phyloP scores from a whole-genome alignment of 306 rosid genomes.

The Corylus heterophylla region DNA sequence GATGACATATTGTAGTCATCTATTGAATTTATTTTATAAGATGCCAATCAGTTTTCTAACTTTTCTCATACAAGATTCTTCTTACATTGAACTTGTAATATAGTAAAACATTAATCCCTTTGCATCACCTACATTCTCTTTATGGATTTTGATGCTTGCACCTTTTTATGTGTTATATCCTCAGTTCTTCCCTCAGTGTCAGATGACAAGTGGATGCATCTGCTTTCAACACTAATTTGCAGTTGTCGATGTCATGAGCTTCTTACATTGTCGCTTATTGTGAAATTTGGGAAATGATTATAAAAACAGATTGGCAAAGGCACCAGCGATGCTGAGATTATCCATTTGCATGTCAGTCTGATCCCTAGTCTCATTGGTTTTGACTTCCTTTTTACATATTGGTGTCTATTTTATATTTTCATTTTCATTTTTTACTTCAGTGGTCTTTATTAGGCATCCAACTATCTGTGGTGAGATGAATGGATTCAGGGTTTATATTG shows the following conservation, averaged over 20 bases:
- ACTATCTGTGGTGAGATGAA: background rate
- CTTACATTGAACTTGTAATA: background rate
- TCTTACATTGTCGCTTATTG: background rate
- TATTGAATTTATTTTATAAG: background rate
- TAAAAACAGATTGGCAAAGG: background rate
- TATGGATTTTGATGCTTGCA: background rate
- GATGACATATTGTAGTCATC: background rate
- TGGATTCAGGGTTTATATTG: background rate
- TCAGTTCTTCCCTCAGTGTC: background rate
- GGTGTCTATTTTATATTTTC: background rate
- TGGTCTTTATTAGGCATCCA: background rate
- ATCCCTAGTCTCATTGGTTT: constrained; percentile 6
- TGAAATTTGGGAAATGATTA: constrained; percentile 14
- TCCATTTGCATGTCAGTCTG: constrained; percentile 33
- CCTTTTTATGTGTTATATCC: background rate
- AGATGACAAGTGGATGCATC: background rate
- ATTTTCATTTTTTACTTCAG: background rate
- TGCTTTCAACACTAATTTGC: background rate
- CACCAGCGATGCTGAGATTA: constrained; percentile 19
- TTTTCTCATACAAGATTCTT: background rate
- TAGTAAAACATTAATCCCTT: background rate
- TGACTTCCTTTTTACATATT: background rate
- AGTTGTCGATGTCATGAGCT: background rate
- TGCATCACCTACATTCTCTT: background rate
- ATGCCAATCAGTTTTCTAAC: background rate